phyloP scores from a whole-genome alignment of 305 asterid genomes.

The Fraxinus nigra region DNA sequence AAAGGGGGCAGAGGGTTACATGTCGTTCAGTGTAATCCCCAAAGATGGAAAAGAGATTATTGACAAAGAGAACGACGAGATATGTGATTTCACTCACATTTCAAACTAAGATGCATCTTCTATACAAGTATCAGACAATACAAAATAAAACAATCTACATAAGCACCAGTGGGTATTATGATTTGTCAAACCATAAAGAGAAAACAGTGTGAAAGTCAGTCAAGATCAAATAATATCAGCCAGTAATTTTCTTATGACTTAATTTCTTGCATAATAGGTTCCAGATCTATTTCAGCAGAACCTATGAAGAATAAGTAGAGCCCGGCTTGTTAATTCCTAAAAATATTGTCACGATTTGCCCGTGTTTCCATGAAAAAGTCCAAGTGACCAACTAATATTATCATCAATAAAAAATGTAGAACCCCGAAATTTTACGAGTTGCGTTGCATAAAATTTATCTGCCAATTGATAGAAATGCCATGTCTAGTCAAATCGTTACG shows the following conservation, averaged over 20 bases:
- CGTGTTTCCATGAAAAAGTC: neutral
- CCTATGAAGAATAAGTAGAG: neutral
- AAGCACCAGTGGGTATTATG: neutral
- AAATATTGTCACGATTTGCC: neutral
- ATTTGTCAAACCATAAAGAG: neutral
- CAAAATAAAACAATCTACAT: neutral
- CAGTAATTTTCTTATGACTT: neutral
- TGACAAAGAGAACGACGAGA: neutral
- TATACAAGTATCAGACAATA: neutral
- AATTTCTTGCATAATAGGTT: neutral
- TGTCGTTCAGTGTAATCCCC: neutral
- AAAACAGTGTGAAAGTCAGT: neutral
- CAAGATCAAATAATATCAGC: neutral
- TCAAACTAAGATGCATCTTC: neutral
- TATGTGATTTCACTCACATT: neutral
- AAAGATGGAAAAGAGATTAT: neutral
- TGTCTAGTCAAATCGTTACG: no score
- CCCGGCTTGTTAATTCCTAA: neutral
- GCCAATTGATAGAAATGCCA: neutral
- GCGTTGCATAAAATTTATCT: neutral
- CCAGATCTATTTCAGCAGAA: constrained; percentile 2
- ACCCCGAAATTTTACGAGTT: neutral
- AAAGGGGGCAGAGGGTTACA: neutral
- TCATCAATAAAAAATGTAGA: neutral
- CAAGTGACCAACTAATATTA: neutral